Base-by-base conservation (phyloP, 2,329 filamentous ascomycete genomes). In the Pezicula radicicola region DNA sequence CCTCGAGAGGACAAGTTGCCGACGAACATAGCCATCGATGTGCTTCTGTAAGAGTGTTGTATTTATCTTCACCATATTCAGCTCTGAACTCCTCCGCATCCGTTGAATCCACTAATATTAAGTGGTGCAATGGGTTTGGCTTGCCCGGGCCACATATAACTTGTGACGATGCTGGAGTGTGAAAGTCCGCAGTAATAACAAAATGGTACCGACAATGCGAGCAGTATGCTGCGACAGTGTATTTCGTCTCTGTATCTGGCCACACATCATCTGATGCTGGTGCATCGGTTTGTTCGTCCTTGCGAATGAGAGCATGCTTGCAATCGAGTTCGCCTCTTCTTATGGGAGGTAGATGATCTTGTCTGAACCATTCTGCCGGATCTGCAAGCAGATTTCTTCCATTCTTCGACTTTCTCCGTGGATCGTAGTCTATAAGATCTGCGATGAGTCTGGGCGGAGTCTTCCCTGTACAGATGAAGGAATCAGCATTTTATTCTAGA, bases 221-320 rank as follows among this genome's bases (percentile, higher is more conserved):
- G 67, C 86, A 89, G 57, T 83, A 76, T 3, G 83, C 75, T 15
- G 84, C 78, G 27, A 86, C 72, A 58, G 76, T 81, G 63, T 80
- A 83, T 44, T 73, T 63, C 3, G 75, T 74, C 6, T 65, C 54
- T 30, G 58, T 57, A 53, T 69, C 65, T 35, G 70, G 65, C 30
- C 67, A 62, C 28, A 68, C 63, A 51, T 77, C 74, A 10, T 56
- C 37, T 9, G 69, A 65, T 16, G 51, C 61, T 43, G 68, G 68
- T 53, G 77, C 63, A 30, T 71, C 66, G 49, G 78, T 81, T 65
- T 86, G 82, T 43, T 73, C 70, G 18, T 69, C 55, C 63, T 88
- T 87, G 43, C 71, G 71, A 42, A 76, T 72, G 63, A 87, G 83
- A 27, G 72, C 69, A 69, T 89, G 86, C 49, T 71, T 74, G 66